Evolutionary conservation across 768 basidiomycete genomes (phyloP), one percentile per base, ranked within the genome.

Genomic region (Suillus placidus): DNA sequence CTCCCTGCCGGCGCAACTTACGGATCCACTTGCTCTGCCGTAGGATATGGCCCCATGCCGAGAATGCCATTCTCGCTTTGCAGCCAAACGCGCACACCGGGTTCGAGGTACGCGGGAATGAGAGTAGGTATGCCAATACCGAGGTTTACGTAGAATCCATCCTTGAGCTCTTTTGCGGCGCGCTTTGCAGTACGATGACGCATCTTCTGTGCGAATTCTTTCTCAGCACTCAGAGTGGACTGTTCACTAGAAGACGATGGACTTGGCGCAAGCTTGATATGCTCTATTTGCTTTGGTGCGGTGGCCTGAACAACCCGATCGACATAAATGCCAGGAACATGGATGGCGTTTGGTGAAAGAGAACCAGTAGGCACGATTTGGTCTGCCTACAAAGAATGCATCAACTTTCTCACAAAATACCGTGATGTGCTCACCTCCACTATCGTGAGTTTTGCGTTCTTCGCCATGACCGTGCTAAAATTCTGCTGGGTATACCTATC

Each of bases 91-190:
- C 83, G 84, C 14, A 94, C 87, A 62, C 87, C 89, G 64, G 87
- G 83, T 55, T 86, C 85, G 52, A 94, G 76, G 76, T 89, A 87
- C 71, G 92, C 92, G 0, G 94, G 92, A 26, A 94, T 92, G 18
- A 95, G 85, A 6, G 93, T 95, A 32, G 93, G 94, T 87, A 95
- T 95, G 30, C 94, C 94, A 69, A 95, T 94, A 34, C 94, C 94
- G 64, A 95, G 80, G 69, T 95, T 95, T 66, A 95, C 93, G 68
- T 94, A 90, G 81, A 84, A 94, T 0, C 94, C 94, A 72, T 95
- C 88, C 75, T 88, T 88, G 72, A 95, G 87, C 78, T 96, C 95
- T 80, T 89, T 92, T 2, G 94, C 95, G 0, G 94, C 94, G 23
- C 94, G 90, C 67, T 84, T 87, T 18, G 92, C 95, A 70, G 96